phyloP scores from a whole-genome alignment of 306 rosid species.

The Vachellia collinsii region DNA sequence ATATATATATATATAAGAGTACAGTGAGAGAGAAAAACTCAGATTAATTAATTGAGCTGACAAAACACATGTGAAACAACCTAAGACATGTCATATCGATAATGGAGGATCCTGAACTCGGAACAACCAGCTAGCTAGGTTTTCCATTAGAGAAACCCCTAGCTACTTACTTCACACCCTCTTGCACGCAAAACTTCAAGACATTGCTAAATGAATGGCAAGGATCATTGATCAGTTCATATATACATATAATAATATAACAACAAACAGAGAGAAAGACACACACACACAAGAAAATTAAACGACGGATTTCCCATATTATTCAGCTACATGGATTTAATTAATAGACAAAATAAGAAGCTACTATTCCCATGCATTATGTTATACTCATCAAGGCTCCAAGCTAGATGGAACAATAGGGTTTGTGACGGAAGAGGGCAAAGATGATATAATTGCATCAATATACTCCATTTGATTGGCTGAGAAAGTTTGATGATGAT shows the following conservation, averaged over 20 bases:
- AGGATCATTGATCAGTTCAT: slow-evolving; percentile 16
- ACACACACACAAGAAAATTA: background rate
- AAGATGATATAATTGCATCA: slow-evolving; percentile 52
- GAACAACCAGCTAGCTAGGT: slow-evolving; percentile 35
- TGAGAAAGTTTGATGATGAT: slow-evolving; percentile 15
- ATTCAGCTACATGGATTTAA: slow-evolving; percentile 25
- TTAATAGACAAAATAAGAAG: slow-evolving; percentile 10
- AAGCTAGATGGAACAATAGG: slow-evolving; percentile 37
- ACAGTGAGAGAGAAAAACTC: background rate
- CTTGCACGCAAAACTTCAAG: slow-evolving; percentile 36
- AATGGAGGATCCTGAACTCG: slow-evolving; percentile 38
- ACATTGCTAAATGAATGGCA: slow-evolving; percentile 33
- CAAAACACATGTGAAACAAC: slow-evolving; percentile 48
- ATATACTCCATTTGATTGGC: slow-evolving; percentile 57
- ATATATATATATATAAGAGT: background rate
- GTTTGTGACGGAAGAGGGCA: slow-evolving; percentile 43
- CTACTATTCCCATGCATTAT: background rate
- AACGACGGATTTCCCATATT: slow-evolving; percentile 13
- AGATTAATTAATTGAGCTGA: slow-evolving; percentile 13
- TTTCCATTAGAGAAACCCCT: slow-evolving; percentile 29
- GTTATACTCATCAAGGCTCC: slow-evolving; percentile 28
- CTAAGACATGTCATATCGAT: slow-evolving; percentile 23
- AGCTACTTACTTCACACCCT: slow-evolving; percentile 28
- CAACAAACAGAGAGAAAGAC: background rate
- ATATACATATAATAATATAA: too few species aligned